Conservation (phyloP, 495 filamentous ascomycete species). For the Podospora tetraspora region DNA sequence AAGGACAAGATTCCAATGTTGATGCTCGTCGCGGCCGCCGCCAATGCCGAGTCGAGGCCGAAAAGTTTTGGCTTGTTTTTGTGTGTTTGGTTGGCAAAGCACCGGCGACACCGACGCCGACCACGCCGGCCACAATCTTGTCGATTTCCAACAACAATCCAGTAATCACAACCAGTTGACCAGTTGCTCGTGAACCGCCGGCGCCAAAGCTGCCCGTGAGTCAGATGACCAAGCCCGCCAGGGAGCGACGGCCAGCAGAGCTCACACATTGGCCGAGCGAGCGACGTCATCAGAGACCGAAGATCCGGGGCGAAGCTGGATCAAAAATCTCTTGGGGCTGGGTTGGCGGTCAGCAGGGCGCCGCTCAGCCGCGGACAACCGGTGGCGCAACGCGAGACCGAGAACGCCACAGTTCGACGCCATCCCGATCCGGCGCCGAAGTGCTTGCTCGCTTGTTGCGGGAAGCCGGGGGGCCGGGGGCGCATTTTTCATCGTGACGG, state of each 20-base stretch:
- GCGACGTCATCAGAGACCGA: not conserved
- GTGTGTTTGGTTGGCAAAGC: not conserved
- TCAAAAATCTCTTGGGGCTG: not conserved
- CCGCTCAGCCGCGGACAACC: conserved; percentile 11
- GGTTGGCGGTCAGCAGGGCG: conserved; percentile 2
- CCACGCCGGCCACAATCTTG: not conserved
- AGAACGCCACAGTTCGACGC: not conserved
- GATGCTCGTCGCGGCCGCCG: not conserved
- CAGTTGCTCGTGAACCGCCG: not conserved
- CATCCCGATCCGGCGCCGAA: not conserved
- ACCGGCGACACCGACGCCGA: not conserved
- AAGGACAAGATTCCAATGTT: not conserved
- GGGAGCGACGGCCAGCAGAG: not conserved
- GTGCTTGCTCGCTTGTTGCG: not conserved
- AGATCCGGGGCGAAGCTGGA: not conserved
- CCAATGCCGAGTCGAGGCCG: not conserved
- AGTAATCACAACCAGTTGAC: not conserved
- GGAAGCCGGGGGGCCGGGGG: not conserved
- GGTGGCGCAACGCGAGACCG: not conserved
- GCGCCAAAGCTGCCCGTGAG: not conserved
- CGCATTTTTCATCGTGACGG: too few relatives aligned
- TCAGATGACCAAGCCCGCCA: not conserved
- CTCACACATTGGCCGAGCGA: not conserved
- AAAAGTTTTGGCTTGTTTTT: not conserved
- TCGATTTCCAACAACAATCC: not conserved